Base-by-base conservation (phyloP, 305 asterid genomes). In the Solanum hybrid region DNA sequence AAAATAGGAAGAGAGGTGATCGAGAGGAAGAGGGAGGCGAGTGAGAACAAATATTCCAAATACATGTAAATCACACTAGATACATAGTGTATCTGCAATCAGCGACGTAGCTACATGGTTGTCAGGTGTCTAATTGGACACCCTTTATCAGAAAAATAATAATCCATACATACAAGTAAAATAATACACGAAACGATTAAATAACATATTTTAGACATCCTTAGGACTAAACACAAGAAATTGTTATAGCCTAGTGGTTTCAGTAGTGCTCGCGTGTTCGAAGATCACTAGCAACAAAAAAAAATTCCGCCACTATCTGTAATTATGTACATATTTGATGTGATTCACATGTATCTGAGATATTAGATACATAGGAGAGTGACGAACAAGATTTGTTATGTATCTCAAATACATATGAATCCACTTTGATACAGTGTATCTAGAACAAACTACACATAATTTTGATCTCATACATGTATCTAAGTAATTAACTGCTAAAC, bases 81-180 rank as follows among this genome's bases (percentile, higher is more conserved):
- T 60, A 56, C 0, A 56, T 56, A 51, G 15, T 15, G 10, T 56
- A 56, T 2, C 0, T 7, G 26, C 2, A 19, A 56, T 19, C 2
- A 19, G 4, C 0, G 2, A 3, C 10, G 24, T 60, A 60, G 71
- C 71, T 19, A 60, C 71, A 60, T 60, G 24, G 2, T 19, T 60
- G 26, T 1, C 5, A 19, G 4, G 71, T 19, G 26, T 60, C 11
- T 19, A 56, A 56, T 17, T 19, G 2, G 24, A 19, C 24, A 19
- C 0, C 11, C 71, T 19, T 60, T 1, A 2, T 45, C 0, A 5
- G 8, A 5, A 56, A n/a, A n/a, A n/a, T n/a, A n/a, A n/a, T n/a
- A n/a, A n/a, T n/a, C n/a, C n/a, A n/a, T n/a, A n/a, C n/a, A n/a
- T n/a, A n/a, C n/a, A n/a, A n/a, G n/a, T n/a, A n/a, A n/a, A n/a